These are phyloP conservation scores for Colletotrichum sansevieriae DNA, from an alignment of 2,329 filamentous ascomycete genomes.

Conservation along the genomic window DNA sequence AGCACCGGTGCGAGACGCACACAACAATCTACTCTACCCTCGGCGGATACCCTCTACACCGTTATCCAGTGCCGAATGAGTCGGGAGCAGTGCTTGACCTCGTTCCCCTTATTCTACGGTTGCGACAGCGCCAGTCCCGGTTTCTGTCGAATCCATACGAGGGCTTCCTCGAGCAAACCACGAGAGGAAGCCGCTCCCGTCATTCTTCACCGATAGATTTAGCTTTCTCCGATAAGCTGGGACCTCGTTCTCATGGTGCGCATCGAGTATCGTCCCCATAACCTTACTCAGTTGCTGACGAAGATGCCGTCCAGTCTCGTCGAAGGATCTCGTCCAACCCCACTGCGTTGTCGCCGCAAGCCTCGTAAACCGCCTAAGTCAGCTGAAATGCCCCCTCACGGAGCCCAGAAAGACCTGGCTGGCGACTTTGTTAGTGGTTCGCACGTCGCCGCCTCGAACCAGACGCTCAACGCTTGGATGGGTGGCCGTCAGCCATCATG, in stretches of 20 bases:
- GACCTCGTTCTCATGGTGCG: conserved; percentile 39
- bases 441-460: conserved; percentile 56
- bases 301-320: conserved; percentile 38
- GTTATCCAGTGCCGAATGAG: conserved; percentile 3
- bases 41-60: background rate
- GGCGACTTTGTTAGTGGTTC: conserved; percentile 32
- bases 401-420: conserved; percentile 15
- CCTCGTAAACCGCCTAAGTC: conserved; percentile 22
- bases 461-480: conserved; percentile 56
- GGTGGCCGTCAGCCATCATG: conserved; percentile 52
- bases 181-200: background rate
- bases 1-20: conserved; percentile 14
- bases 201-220: background rate
- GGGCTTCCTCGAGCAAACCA: background rate
- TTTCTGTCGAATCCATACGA: background rate
- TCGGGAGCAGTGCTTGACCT: conserved; percentile 4
- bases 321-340: conserved; percentile 26
- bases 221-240: background rate
- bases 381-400: conserved; percentile 21
- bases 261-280: background rate
- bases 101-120: background rate
- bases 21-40: background rate
- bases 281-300: conserved; percentile 12
- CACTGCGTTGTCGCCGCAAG: conserved; percentile 28
- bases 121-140: conserved; percentile 3